Evolutionary conservation across 2,329 filamentous ascomycete genomes (phyloP), one percentile per base, ranked within the genome.

Genomic region (Ascochyta rabiei): DNA sequence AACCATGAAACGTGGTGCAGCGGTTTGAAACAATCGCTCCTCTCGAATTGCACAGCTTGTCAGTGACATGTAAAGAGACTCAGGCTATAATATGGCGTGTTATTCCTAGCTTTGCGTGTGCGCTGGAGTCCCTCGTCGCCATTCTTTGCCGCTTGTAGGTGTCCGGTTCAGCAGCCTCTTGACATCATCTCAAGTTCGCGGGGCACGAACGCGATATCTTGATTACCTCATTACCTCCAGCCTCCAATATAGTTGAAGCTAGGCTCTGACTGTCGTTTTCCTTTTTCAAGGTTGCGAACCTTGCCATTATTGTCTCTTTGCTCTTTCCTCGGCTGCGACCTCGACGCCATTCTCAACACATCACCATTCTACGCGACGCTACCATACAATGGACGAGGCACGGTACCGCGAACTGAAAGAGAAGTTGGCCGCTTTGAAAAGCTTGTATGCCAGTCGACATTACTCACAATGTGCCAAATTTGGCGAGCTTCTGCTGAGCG

Each of bases 381-480:
- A 46, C 40, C 16, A 34, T 7, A 42, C 18, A 12, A 50, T 55
- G 46, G 16, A 50, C 24, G 46, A 50, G 38, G 34, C 62, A 16
- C 57, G 50, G 10, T 66, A 67, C 52, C 38, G 45, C 30, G 59
- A 64, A 9, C 43, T 71, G 54, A 67, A 63, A 39, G 57, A 60
- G 41, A 68, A 61, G 26, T 64, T 72, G 38, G 60, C 64, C 21
- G 59, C 61, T 30, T 53, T 74, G 55, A 73, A 74, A 53, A 49
- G 63, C 21, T 59, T 73, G 31, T 75, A 74, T 53, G 57, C 67
- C 15, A 68, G 66, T 30, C 64, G 73, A 12, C 73, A 69, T 39
- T 76, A 75, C 50, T 60, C 67, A n/a, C 72, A 75, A 53, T 76
- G 74, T 57, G 67, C 68, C 19, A 63, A 59, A 13, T 67, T 46